Base-by-base conservation (phyloP, 768 basidiomycete species). In the Brasilioporus rufonigricans region DNA sequence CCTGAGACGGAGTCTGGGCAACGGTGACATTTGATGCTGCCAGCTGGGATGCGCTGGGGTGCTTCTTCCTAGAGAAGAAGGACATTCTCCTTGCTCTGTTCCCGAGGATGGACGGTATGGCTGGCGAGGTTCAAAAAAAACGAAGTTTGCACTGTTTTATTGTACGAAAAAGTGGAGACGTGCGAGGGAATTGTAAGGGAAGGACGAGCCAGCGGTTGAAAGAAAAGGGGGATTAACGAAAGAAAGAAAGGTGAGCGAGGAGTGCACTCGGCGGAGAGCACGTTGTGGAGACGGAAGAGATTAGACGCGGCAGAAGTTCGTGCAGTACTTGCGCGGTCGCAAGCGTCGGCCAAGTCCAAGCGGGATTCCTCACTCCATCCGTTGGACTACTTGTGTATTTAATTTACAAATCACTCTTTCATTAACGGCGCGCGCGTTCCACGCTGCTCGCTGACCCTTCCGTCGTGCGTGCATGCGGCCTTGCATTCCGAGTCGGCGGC, bases 1-100 rank as follows among this genome's bases (percentile, higher is more conserved):
- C 86, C 67, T 88, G 84, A 55, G 80, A 83, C 8, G 85, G 82
- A 9, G 85, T 81, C 67, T 85, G 83, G 8, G 81, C 75, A 50
- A 85, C 74, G 40, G 83, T 79, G 61, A 85, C 83, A 64, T 72
- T 73, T 29, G 80, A 60, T 26, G 74, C 61, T 47, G 69, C 65
- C 50, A 74, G 72, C 61, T 79, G 79, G 23, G 71, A 73, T 61
- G 74, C 72, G 47, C 74, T 80, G 50, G 82, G 78, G 60, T 85
- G 81, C 82, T 89, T 91, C 86, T 85, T 91, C 81, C 89, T 82
- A 41, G 83, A 87, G 82, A 93, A 93, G 89, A 91, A 93, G 80
- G 89, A 91, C 91, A 93, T 93, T 84, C 86, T 86, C 72, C 85
- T 76, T 60, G 82, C 66, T 73, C 81, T 80, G 69, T 70, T 68